Evolutionary conservation across 163 green algal genomes (phyloP).

Genomic region (Volvox carteri): DNA sequence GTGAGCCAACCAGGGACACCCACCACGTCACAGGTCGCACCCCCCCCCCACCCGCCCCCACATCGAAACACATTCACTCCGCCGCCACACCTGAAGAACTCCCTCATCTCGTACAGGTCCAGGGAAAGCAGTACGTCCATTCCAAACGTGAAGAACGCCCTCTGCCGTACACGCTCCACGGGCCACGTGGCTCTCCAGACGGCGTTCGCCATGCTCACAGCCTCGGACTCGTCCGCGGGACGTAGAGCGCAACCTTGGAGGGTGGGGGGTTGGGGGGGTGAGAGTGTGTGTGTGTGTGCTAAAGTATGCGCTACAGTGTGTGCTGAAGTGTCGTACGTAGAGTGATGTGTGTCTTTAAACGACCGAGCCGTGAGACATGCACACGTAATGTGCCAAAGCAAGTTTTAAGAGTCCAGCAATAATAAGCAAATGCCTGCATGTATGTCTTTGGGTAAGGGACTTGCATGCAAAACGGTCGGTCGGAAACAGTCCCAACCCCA

Average conservation of each 20-base stretch:
- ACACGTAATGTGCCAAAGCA: no score
- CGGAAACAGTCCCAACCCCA: background rate
- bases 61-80: no score
- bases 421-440: no score
- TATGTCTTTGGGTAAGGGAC: background rate
- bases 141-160: conserved; percentile 98
- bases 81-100: conserved; percentile 43
- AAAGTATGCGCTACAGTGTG: no score
- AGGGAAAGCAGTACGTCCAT: conserved; percentile 98
- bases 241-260: conserved; percentile 33
- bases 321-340: no score
- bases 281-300: no score
- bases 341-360: no score
- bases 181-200: conserved; percentile 95
- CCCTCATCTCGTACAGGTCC: conserved; percentile 78
- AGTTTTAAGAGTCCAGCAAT: no score
- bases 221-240: conserved; percentile 70
- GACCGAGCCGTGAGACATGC: no score
- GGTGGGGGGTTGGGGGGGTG: background rate
- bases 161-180: conserved; percentile 90
- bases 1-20: no score
- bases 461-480: background rate
- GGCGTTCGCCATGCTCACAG: conserved; percentile 69
- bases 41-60: no score
- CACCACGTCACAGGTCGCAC: no score